Evolutionary conservation across 495 filamentous ascomycete genomes (phyloP).

Genomic region (Penicillium argentinense): DNA sequence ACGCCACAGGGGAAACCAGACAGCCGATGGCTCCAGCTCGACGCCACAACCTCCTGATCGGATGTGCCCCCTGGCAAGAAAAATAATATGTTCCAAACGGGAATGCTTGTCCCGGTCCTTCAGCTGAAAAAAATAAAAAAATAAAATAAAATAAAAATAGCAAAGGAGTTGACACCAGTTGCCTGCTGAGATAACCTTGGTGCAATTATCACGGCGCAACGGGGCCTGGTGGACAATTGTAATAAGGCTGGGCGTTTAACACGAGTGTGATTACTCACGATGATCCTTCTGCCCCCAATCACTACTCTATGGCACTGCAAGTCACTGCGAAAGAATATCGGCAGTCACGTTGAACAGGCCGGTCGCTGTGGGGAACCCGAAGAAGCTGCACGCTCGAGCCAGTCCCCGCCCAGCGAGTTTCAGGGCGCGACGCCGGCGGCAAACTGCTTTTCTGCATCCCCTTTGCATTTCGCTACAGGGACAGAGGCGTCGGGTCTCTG

Average conservation of each 20-base stretch:
- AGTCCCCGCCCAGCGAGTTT: conserved; percentile 1
- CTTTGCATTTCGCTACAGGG: too few species aligned
- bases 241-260: conserved; percentile 3
- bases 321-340: too few species aligned
- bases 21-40: background rate
- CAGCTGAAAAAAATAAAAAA: background rate
- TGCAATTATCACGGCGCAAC: background rate
- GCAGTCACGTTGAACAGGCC: background rate
- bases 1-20: conserved; percentile 4
- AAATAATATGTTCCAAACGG: too few species aligned
- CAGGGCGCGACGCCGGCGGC: conserved; percentile 23
- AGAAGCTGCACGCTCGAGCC: too few species aligned
- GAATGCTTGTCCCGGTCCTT: too few species aligned
- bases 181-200: background rate
- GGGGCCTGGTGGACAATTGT: conserved; percentile 7
- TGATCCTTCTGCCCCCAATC: too few species aligned
- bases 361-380: too few species aligned
- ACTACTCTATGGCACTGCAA: too few species aligned
- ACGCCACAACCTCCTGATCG: background rate
- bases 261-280: too few species aligned
- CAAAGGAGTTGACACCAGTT: background rate
- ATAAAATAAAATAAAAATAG: background rate
- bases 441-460: background rate
- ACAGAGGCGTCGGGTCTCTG: too few species aligned
- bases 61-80: background rate